These are phyloP conservation scores for Macadamia tetraphylla DNA, from an alignment of 164 flowering plant genomes.

Conservation along the genomic window DNA sequence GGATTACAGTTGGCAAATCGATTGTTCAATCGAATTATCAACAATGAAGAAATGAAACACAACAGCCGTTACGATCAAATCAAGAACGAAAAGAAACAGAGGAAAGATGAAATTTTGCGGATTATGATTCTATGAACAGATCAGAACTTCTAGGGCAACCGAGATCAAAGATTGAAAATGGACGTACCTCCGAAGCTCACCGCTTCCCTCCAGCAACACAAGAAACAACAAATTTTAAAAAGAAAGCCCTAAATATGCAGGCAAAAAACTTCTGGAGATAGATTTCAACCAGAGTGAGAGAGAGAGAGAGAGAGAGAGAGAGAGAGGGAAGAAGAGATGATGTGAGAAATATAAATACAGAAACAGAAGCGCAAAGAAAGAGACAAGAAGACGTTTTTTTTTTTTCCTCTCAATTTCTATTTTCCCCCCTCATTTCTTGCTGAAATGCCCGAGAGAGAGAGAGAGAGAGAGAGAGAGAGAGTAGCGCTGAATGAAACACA, in stretches of 20 bases:
- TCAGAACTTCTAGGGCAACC: not conserved
- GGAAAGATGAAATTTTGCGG: conserved; percentile 1
- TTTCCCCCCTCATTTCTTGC: not conserved
- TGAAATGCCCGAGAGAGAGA: not conserved
- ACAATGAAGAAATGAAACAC: not conserved
- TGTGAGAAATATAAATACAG: conserved; percentile 12
- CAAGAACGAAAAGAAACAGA: not conserved
- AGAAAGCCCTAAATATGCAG: conserved; percentile 20
- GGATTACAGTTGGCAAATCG: not conserved
- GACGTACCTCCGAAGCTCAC: conserved; percentile 28
- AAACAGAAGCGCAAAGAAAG: conserved; percentile 12
- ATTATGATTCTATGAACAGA: not conserved
- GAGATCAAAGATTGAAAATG: conserved; percentile 7
- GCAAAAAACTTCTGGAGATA: not conserved
- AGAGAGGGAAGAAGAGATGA: no score
- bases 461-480: not conserved
- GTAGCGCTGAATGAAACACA: not conserved
- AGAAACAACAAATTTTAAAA: conserved; percentile 11
- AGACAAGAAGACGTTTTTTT: conserved; percentile 9
- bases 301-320: conserved; percentile 1
- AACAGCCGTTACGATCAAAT: conserved; percentile 2
- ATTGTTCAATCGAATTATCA: not conserved
- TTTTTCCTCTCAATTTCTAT: not conserved
- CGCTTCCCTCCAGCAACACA: conserved; percentile 4
- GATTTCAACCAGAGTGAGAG: conserved; percentile 9